Evolutionary conservation across 805 yeast genomes (phyloP), one percentile per base, ranked within the genome.

Genomic region (Spathaspora boniae): DNA sequence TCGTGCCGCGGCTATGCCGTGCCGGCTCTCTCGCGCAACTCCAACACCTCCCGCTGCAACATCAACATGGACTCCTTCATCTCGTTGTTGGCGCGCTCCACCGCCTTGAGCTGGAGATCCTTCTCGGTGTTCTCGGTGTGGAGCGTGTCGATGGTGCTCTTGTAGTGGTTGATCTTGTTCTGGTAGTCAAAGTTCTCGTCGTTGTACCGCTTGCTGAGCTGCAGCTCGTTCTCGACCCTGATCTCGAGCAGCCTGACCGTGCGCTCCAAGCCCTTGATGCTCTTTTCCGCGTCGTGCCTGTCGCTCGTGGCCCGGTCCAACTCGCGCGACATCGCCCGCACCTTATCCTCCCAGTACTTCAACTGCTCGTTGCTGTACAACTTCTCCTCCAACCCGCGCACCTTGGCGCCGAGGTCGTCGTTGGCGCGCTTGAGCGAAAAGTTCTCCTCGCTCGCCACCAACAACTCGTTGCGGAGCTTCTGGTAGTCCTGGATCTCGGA

Each of bases 401-500:
- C 60, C 44, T 75, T 74, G 11, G 41, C 37, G 34, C 61, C 68
- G 42, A 83, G 56, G 32, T 78, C 76, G 23, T 58, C 58, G 46
- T 81, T 78, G 40, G 68, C 70, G 42, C 69, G 79, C 18, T 72
- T 74, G 28, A 83, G 51, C 1, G 82, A 72, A 47, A 78, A 79
- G 48, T 80, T 82, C 50, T 84, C 93, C 54, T 84, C 86, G 16
- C 66, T 59, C 4, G 79, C 56, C 33, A 78, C 76, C 38, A 80
- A 61, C 26, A 74, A 70, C 30, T 77, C 77, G 29, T 73, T 72
- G 40, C 78, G 53, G 22, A 65, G 46, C 12, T 50, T 56, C 34
- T 57, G 65, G 43, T 60, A 66, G 33, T 62, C 70, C 40, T 43
- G 49, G 6, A 45, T 53, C 39, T 65, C 70, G 34, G 47, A 50